Evolutionary conservation across 352 stramenopile species (phyloP), one percentile per base, ranked within the genome.

Genomic region (Peronosclerospora sorghi): DNA sequence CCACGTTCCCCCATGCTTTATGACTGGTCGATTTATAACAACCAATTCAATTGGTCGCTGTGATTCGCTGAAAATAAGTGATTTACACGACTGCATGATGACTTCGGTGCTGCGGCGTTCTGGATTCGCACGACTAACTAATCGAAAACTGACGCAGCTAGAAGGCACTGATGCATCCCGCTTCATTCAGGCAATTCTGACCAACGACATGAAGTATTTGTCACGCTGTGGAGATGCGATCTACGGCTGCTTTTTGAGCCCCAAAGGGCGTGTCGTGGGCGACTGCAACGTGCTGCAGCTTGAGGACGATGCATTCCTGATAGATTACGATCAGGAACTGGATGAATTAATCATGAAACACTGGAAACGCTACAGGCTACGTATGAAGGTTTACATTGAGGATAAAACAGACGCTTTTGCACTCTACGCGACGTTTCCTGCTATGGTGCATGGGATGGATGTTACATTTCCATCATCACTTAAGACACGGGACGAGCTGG

Each of bases 331-430:
- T 35, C 68, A 67, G 14, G 46, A 50, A 14, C 59, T 88, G 24
- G 51, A 63, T 9, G 68, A 78, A 4, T 41, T 83, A 4, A 43
- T 89, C 20, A 52, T 62, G 39, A 91, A 93, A 56, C 78, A 91
- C 61, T 88, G 76, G 73, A 89, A 86, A 59, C 69, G 79, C 38
- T 93, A 93, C 67, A 93, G 91, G 41, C 40, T 93, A 54, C 78
- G 81, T 19, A 86, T 89, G 69, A 91, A 90, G 41, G 40, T 84
- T 17, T 72, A 56, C 38, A 64, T 91, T 21, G 67, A 87, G 43
- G 74, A 86, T 51, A 74, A 68, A 51, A 82, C 57, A 23, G 65
- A 85, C 20, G 51, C 51, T 4, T 56, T 83, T 6, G 38, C 40
- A n/a, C 38, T 71, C 24, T 77, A 75, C 32, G 52, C 63, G 8